phyloP scores from a whole-genome alignment of 2,329 filamentous ascomycete species.

The Hymenoscyphus linearis region DNA sequence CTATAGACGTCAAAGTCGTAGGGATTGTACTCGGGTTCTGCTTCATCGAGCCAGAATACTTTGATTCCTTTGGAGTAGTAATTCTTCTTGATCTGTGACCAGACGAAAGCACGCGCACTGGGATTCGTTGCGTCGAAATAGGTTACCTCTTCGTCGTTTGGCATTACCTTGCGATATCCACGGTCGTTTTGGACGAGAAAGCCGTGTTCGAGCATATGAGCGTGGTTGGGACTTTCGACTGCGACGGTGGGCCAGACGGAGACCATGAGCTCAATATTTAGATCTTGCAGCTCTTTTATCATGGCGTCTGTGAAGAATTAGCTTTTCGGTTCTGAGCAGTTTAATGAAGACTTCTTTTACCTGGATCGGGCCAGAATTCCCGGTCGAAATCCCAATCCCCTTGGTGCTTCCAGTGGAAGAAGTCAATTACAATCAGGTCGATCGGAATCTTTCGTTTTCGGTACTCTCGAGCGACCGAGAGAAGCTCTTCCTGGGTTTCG shows the following conservation, averaged over 20 bases:
- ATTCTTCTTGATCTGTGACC: constrained; percentile 52
- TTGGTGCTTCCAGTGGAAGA: constrained; percentile 62
- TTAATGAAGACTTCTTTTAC: constrained; percentile 16
- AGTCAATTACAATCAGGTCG: constrained; percentile 62
- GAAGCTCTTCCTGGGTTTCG: constrained; percentile 58
- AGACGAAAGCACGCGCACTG: constrained; percentile 51
- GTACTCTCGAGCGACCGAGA: constrained; percentile 56
- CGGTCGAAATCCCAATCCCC: constrained; percentile 65
- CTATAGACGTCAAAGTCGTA: constrained; percentile 66
- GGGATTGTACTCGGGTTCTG: constrained; percentile 58
- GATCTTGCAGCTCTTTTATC: constrained; percentile 52
- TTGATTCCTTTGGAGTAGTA: constrained; percentile 59
- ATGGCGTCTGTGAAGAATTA: constrained; percentile 44
- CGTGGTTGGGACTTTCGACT: constrained; percentile 50
- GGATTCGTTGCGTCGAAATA: constrained; percentile 63
- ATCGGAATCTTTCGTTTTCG: constrained; percentile 49
- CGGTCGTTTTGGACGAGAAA: constrained; percentile 56
- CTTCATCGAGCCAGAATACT: constrained; percentile 65
- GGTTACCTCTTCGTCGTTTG: constrained; percentile 52
- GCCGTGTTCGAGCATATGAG: constrained; percentile 56
- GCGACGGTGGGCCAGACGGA: constrained; percentile 67
- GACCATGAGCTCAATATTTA: constrained; percentile 62
- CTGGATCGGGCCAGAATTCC: constrained; percentile 59
- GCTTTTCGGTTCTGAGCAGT: background rate
- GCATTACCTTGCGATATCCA: constrained; percentile 52